Conservation (phyloP, 441 rosid species). For the Breynia disticha region DNA sequence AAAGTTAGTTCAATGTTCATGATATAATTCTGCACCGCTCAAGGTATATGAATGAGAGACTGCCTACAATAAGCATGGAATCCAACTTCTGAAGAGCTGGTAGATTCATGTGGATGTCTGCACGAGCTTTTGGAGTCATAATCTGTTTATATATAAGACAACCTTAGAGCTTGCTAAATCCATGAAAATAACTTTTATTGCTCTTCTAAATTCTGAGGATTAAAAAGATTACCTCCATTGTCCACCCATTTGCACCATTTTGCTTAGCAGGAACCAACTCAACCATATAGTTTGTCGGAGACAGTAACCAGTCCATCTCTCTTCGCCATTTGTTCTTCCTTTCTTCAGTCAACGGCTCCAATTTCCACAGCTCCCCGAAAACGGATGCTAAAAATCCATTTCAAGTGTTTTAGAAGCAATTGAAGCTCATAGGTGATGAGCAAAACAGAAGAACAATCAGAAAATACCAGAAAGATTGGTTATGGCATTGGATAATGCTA, state of each 20-base stretch:
- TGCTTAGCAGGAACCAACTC: slow-evolving; percentile 95
- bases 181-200: background rate
- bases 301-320: slow-evolving; percentile 95
- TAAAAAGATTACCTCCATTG: slow-evolving; percentile 52
- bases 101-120: slow-evolving; percentile 89
- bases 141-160: slow-evolving; percentile 43
- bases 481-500: slow-evolving; percentile 85
- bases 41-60: slow-evolving; percentile 14
- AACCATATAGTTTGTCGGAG: slow-evolving; percentile 90
- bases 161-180: slow-evolving; percentile 13
- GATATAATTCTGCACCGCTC: background rate
- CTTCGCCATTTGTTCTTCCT: slow-evolving; percentile 70
- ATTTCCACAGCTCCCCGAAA: slow-evolving; percentile 92
- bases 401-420: slow-evolving; percentile 10
- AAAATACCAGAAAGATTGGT: slow-evolving; percentile 72
- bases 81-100: slow-evolving; percentile 94
- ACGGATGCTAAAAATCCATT: slow-evolving; percentile 45
- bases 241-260: slow-evolving; percentile 64
- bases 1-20: slow-evolving; percentile 3
- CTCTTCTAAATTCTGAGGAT: slow-evolving; percentile 5
- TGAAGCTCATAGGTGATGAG: background rate
- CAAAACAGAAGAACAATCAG: background rate
- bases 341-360: slow-evolving; percentile 80
- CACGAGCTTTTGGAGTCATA: slow-evolving; percentile 89
- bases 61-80: slow-evolving; percentile 80